phyloP scores from a whole-genome alignment of 371 early-diverging fungal species.

The Mortierella sp. region DNA sequence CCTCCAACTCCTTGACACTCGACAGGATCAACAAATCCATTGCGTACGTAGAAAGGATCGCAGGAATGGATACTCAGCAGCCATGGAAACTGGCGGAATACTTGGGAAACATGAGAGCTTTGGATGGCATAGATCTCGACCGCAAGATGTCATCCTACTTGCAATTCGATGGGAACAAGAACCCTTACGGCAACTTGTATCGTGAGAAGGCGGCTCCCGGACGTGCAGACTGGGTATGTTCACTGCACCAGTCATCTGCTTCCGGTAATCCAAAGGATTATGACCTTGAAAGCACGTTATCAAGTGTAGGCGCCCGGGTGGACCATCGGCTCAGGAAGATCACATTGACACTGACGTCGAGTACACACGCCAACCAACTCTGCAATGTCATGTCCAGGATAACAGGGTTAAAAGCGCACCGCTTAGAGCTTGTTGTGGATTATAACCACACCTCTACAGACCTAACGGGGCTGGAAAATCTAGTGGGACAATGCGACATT shows the following conservation, averaged over 20 bases:
- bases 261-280: background rate
- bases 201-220: background rate
- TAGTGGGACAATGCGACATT: background rate
- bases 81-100: constrained; percentile 9
- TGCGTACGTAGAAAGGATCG: background rate
- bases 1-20: constrained; percentile 4
- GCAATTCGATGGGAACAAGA: background rate
- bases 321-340: constrained; percentile 6
- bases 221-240: constrained; percentile 14
- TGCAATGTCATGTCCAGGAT: background rate
- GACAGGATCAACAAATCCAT: constrained; percentile 14
- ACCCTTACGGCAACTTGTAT: constrained; percentile 1
- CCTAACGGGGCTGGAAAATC: background rate
- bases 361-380: background rate
- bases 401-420: background rate
- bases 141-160: background rate
- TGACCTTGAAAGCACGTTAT: constrained; percentile 7
- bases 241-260: background rate
- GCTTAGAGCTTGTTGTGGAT: background rate
- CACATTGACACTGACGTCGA: background rate
- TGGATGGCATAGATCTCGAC: constrained; percentile 6
- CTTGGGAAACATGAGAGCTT: background rate
- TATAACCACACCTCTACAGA: background rate
- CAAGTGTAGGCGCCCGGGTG: constrained; percentile 6
- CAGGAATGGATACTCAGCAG: background rate